Base-by-base conservation (phyloP, 164 flowering plant species). In the Taxillus chinensis region DNA sequence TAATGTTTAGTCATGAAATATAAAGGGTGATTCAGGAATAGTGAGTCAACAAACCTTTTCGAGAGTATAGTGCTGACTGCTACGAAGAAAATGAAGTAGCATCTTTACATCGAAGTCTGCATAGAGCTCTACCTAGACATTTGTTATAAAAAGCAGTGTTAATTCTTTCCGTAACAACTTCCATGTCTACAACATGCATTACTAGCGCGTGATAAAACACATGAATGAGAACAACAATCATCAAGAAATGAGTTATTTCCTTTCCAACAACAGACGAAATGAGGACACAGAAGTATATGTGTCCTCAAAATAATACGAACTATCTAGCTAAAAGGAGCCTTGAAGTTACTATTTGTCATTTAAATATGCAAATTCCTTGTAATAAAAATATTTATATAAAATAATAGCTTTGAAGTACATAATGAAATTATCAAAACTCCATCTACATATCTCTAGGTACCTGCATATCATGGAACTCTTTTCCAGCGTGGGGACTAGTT, bases 391-490 rank as follows among this genome's bases (percentile, higher is more conserved):
- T 27, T 0, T 27, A 27, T 1, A 55, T 17, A 39, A 12, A 17
- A 5, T 15, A 17, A 14, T 2, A 13, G 62, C 11, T 4, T 16
- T 7, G n/a, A 59, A 15, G 0, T 45, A 50, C 27, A 45, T n/a
- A 56, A 4, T 42, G 40, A 64, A 39, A 57, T 4, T 15, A 42
- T 9, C 16, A 40, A 55, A 10, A 55, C 8, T 2, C 12, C 45
- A 37, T 50, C 3, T 50, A 40, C 4, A 65, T 6, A 9, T 43
- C 46, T 43, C 46, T 43, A 9, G n/a, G 45, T 75, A 93, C 99
- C 99, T 95, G 99, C 87, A 95, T 80, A 73, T 95, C 97, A 75
- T 95, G 99, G 69, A 72, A 95, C 56, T 91, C 97, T 75, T 75
- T 89, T 46, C 95, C 99, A 59, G 87, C 90, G 82, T 87, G 82